Base-by-base conservation (phyloP, 163 green algal genomes). In the Chlorella variabilis region DNA sequence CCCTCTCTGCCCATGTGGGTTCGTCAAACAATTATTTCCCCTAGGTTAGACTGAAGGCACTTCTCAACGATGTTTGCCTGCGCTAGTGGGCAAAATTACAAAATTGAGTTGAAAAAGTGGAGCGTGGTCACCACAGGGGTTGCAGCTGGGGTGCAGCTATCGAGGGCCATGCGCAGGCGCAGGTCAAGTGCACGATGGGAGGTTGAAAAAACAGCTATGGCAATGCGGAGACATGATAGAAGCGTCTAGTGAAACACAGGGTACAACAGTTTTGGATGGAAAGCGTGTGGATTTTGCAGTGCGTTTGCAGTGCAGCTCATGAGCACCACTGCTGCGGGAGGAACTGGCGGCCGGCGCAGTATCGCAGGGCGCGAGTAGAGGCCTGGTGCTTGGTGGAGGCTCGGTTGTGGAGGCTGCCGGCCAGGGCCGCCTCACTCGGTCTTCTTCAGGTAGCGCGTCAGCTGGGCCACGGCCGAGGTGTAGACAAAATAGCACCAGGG, bases 401-500 rank as follows among this genome's bases (percentile, higher is more conserved):
- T n/a, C n/a, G n/a, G n/a, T 54, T 42, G 61, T 29, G 61, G 3
- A n/a, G 31, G 4, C 13, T 25, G 13, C 31, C 48, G 18, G 3
- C n/a, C n/a, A n/a, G n/a, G n/a, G n/a, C 8, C 51, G 9, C 3
- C 75, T 81, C 75, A 81, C 0, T 39, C 25, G 20, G 59, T 71
- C 41, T 81, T 81, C 29, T 51, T 63, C 38, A 91, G 70, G 75
- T 83, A 89, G 18, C 92, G 77, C 0, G 88, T 79, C 23, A 92
- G 62, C 38, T 84, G 87, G 0, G 71, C 84, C 21, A 95, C 77
- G 2, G 84, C 83, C 0, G 88, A 86, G 6, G 81, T 85, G 84
- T 95, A 95, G 66, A 89, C 88, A 49, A 90, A 89, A 67, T 95
- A 95, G 77, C 91, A 95, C 80, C 83, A 91, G 11, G 58, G 75